Evolutionary conservation across 306 rosid species (phyloP), one percentile per base, ranked within the genome.

Genomic region (Quillaja saponaria): DNA sequence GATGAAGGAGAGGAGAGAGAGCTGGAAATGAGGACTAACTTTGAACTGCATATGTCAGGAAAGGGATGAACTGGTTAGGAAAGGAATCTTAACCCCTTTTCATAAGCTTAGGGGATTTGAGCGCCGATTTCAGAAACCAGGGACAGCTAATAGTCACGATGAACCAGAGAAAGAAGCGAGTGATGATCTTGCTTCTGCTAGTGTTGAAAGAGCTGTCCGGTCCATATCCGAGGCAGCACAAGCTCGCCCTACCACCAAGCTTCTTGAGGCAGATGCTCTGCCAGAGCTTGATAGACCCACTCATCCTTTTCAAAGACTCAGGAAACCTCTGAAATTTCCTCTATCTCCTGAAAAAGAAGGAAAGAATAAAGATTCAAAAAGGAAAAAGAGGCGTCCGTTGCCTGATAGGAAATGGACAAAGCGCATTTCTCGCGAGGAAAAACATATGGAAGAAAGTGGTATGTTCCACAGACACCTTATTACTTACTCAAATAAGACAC

Each of bases 21-120:
- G 41, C 15, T 61, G 10, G 62, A 66, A n/a, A n/a, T n/a, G n/a
- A 41, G 60, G 51, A 68, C 77, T 81, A 68, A 84, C 75, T 48
- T 73, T 35, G 58, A 63, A 39, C 20, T 48, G 31, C 68, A 50
- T 73, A 41, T 79, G 61, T 60, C 39, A 92, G 98, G 98, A 92
- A 85, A 82, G 96, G 78, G 99, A 92, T 80, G 94, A 89, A 45
- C 73, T 89, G 61, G 81, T 92, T 46, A 82, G 95, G 55, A 89
- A 82, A 74, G 99, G 99, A 75, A 69, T 92, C 61, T 80, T 92
- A 39, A 89, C 99, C 55, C 99, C 99, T 50, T 92, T 92, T 74
- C 96, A 90, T 77, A 84, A 78, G 85, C 78, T 92, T 40, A 89
- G 72, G 78, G 99, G 99, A 61, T 89, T 86, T 76, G 96, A 86